Evolutionary conservation across 257 asterid genomes (phyloP), one percentile per base, ranked within the genome.

Genomic region (Lantana camara): DNA sequence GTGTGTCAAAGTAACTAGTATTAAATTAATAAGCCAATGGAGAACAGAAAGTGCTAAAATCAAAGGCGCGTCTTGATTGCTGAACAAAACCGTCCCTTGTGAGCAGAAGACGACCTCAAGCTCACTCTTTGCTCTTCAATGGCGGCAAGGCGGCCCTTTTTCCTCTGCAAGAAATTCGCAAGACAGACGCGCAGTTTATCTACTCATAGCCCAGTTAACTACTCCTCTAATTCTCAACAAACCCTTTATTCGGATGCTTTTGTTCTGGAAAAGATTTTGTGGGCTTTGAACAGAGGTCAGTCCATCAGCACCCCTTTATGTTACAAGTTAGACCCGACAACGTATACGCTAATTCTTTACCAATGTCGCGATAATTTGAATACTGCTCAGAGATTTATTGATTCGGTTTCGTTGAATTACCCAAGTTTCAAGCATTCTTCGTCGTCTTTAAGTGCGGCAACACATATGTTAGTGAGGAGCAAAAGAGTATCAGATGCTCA

Each of bases 401-500:
- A 89, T 72, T 73, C 53, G 20, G 40, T 82, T 20, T 72, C 87
- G 6, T 7, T 47, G 46, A 79, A 72, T 59, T 71, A 38, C 75
- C 87, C 96, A 1, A 80, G 74, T 75, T 84, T 86, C 71, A 82
- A 72, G 80, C 95, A 89, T 78, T 77, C 87, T 0, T 75, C 89
- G 14, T 12, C 47, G 50, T 89, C 96, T 2, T 50, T 82, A 44
- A 77, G 93, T 71, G 83, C 87, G 19, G 83, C 84, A n/a, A 63
- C 80, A 30, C 95, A 82, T 62, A 35, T 77, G 22, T 73, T 86
- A 46, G 79, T 86, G 64, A 77, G 79, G 60, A 68, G 83, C 65
- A 80, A 63, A 66, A 80, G 95, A 57, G 15, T 69, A 23, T 73
- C 90, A 21, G 96, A 84, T 67, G 92, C 96, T 0, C 96, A 89